A percentile compares a stretch with the other conserved stretches of the same genome.
phyloP scores from a whole-genome alignment of 768 basidiomycete genomes.

The Wakefieldia striispora region DNA sequence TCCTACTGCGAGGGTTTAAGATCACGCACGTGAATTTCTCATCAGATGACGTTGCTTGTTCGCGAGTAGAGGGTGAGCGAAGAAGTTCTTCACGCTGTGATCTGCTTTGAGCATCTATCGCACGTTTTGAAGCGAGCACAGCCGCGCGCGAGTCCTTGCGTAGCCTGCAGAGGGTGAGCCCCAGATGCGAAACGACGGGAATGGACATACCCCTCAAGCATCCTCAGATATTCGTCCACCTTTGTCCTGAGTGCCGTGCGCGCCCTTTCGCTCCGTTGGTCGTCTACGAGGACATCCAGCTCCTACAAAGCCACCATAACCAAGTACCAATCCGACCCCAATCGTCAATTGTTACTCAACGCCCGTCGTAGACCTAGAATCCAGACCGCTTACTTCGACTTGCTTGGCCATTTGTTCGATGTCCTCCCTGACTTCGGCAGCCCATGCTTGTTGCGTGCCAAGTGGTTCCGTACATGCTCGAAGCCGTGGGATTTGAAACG shows the following conservation, averaged over 20 bases:
- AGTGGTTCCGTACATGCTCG: constrained; percentile 67
- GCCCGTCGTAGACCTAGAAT: constrained; percentile 1
- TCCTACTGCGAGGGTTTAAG: neutral
- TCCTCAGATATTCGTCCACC: constrained; percentile 47
- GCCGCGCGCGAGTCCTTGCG: constrained; percentile 66
- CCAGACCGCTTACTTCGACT: constrained; percentile 56
- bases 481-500: constrained; percentile 76
- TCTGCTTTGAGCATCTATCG: constrained; percentile 58
- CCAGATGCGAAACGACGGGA: neutral
- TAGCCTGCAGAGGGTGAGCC: constrained; percentile 40
- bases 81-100: constrained; percentile 73
- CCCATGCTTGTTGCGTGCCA: constrained; percentile 65
- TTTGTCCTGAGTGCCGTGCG: constrained; percentile 46
- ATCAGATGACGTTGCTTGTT: constrained; percentile 41
- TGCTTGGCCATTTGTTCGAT: constrained; percentile 57
- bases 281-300: constrained; percentile 68
- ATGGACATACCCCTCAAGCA: constrained; percentile 52
- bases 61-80: constrained; percentile 45
- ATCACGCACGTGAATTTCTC: constrained; percentile 62
- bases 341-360: neutral
- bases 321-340: neutral
- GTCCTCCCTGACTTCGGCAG: constrained; percentile 76
- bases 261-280: constrained; percentile 59
- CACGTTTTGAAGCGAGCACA: constrained; percentile 68
- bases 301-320: constrained; percentile 38